Base-by-base conservation (phyloP, 306 rosid genomes). In the Quercus rubra region DNA sequence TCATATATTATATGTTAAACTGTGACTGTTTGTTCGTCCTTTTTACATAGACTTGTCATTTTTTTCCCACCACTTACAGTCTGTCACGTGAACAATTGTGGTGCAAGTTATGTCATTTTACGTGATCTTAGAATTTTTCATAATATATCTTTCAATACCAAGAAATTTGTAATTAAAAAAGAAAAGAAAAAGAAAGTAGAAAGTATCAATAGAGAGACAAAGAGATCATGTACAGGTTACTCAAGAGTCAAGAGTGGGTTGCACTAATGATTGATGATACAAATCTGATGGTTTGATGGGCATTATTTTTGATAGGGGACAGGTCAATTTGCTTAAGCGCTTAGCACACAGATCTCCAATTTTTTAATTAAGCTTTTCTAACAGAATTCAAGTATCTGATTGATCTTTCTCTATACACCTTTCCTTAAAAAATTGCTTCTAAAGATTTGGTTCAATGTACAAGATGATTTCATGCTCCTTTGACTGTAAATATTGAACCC, bases 401-500 rank as follows among this genome's bases (percentile, higher is more conserved):
- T 51, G 63, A 73, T 81, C 62, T 58, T 58, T 11, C 27, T 57
- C 17, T 58, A 70, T 38, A 27, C 71, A 49, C 14, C 31, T 76
- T 46, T 73, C 23, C 1, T 75, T 51, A 31, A 17, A 62, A 66
- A 54, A 87, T 73, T 71, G 79, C 31, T 78, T 64, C 74, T 71
- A 1, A 30, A 12, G 85, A 76, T 76, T 78, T 59, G 74, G 43
- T 84, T 78, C 84, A 52, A 51, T 78, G 85, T 62, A 82, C 63
- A 18, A 15, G 61, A 71, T 76, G 72, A 77, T 62, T 70, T 74
- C 62, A 33, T 62, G 54, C 79, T 79, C 55, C 72, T 15, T 77
- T 76, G 49, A 72, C 79, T 67, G 5, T 1, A 70, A 6, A 61
- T 68, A 56, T 79, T 46, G 46, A 78, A 62, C 59, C 62, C 79